Conservation (phyloP, 1,139 yeast genomes). For the Candida neerlandica region DNA sequence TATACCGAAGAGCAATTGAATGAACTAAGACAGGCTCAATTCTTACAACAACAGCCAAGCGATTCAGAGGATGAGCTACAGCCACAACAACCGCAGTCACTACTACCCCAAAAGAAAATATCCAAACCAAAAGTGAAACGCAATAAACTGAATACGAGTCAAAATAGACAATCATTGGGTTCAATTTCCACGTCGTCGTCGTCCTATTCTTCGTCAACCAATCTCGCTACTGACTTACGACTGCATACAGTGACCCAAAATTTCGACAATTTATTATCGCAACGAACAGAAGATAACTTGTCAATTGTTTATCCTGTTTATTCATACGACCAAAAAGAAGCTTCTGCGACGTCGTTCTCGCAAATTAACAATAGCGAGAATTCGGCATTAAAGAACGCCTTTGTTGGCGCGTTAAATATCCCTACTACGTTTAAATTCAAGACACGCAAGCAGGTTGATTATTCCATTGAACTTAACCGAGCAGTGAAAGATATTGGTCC, state of each 20-base stretch:
- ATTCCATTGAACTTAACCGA: slow-evolving; percentile 18
- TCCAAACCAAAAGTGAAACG: slow-evolving; percentile 1
- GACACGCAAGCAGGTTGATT: slow-evolving; percentile 18
- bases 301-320: slow-evolving; percentile 42
- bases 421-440: slow-evolving; percentile 16
- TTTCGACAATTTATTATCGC: slow-evolving; percentile 30
- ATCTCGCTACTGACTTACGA: not conserved
- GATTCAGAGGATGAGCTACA: slow-evolving; percentile 7
- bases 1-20: slow-evolving; percentile 37
- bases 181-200: not conserved
- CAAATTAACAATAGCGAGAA: not conserved
- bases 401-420: slow-evolving; percentile 17
- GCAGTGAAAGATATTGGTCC: slow-evolving; percentile 21
- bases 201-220: not conserved
- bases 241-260: slow-evolving; percentile 25
- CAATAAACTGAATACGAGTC: not conserved
- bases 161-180: not conserved
- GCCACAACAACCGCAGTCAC: not conserved
- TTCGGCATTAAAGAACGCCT: not conserved
- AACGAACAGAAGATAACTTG: slow-evolving; percentile 28
- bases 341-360: not conserved
- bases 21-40: slow-evolving; percentile 28
- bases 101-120: slow-evolving; percentile 3
- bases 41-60: slow-evolving; percentile 11
- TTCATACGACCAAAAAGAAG: slow-evolving; percentile 5